Percentiles rank a stretch among this genome's conserved stretches.
Conservation (phyloP, 2,329 filamentous ascomycete genomes). For the Neonectria coccinea region DNA sequence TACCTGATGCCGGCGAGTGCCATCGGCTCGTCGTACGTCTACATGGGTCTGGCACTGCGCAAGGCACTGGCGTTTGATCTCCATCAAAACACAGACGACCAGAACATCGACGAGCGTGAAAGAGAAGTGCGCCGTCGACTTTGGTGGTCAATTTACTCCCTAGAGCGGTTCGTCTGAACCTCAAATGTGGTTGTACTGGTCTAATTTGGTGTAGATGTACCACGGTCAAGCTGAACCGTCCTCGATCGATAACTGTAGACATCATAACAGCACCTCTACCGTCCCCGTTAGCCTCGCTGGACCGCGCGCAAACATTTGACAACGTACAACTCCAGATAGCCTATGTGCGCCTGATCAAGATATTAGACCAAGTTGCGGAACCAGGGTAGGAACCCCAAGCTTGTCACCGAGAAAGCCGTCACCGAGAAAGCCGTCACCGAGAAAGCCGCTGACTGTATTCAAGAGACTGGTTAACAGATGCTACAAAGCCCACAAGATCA, state of each 20-base stretch:
- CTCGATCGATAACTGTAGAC: slow-evolving; percentile 39
- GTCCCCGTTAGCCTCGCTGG: slow-evolving; percentile 26
- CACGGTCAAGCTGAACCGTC: slow-evolving; percentile 43
- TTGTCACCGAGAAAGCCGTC: background rate
- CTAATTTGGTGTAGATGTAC: slow-evolving; percentile 30
- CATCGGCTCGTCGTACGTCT: slow-evolving; percentile 50
- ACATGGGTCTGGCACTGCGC: slow-evolving; percentile 46
- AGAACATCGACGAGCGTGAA: slow-evolving; percentile 36
- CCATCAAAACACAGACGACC: slow-evolving; percentile 44
- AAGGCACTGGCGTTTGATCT: slow-evolving; percentile 47
- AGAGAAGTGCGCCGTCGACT: slow-evolving; percentile 40
- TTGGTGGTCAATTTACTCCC: slow-evolving; percentile 49
- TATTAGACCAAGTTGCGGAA: slow-evolving; percentile 48
- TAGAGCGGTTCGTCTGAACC: slow-evolving; percentile 40
- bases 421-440: background rate
- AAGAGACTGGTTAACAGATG: slow-evolving; percentile 23
- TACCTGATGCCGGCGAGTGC: slow-evolving; percentile 52
- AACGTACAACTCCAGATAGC: slow-evolving; percentile 51
- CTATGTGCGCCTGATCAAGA: slow-evolving; percentile 44
- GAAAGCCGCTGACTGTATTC: background rate
- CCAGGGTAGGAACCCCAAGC: slow-evolving; percentile 30
- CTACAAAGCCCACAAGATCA: slow-evolving; percentile 17
- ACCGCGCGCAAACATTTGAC: slow-evolving; percentile 45
- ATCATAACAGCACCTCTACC: slow-evolving; percentile 42
- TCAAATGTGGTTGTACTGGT: background rate